Conservation (phyloP, 345 rosid species). For the Lumnitzera littorea region DNA sequence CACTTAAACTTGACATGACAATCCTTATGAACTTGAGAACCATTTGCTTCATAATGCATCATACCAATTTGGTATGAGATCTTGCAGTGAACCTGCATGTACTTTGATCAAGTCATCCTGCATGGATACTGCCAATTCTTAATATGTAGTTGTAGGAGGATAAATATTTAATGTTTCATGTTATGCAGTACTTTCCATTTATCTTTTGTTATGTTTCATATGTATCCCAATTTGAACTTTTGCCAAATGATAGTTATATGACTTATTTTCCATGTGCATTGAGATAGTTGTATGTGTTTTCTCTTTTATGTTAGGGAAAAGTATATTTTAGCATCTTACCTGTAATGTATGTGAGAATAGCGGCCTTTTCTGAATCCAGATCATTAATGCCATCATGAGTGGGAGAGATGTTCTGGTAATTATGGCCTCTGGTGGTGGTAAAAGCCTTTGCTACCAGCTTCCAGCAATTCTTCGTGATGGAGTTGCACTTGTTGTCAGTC, state of each 20-base stretch:
- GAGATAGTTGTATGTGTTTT: neutral
- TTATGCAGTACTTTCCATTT: neutral
- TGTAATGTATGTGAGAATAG: neutral
- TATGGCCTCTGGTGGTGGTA: constrained; percentile 99
- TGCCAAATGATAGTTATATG: no score
- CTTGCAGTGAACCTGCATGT: no score
- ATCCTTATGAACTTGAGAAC: no score
- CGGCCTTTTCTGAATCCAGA: constrained; percentile 26
- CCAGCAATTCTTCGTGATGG: constrained; percentile 73
- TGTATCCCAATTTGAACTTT: no score
- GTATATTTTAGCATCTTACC: no score
- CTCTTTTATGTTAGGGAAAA: neutral
- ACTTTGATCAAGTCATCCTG: no score
- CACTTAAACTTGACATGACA: no score
- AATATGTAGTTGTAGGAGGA: no score
- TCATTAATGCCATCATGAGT: constrained; percentile 76
- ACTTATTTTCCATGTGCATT: neutral
- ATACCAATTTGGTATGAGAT: no score
- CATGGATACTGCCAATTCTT: no score
- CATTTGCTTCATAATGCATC: no score
- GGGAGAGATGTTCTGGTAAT: constrained; percentile 82
- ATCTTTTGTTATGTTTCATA: neutral
- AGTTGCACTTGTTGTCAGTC: constrained; percentile 81
- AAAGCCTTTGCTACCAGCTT: constrained; percentile 96
- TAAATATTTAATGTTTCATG: no score